Evolutionary conservation across 2,329 filamentous ascomycete genomes (phyloP), one percentile per base, ranked within the genome.

Genomic region (Botrytis medusae): DNA sequence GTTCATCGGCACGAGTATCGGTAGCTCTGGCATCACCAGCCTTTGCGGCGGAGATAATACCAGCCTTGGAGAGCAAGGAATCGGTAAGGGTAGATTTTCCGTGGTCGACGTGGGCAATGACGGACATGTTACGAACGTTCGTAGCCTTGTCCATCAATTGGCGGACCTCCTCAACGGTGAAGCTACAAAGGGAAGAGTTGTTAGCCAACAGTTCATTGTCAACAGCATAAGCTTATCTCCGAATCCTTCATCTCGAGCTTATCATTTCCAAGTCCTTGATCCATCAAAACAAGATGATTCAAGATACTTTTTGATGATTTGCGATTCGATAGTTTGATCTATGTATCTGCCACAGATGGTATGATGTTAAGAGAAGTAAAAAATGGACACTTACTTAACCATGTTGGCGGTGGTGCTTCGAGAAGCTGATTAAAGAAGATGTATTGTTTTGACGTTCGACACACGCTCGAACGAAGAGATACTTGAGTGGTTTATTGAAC

Each of bases 71-170:
- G 84, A 99, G 93, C 80, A 99, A 93, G 82, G 96, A 98, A 88
- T 99, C 96, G 91, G 95, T 98, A 82, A 99, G 91, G 84, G 96
- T 99, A 82, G 96, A 99, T 88, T 99, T 99, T 89, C 96, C 96
- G 91, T 99, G 96, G 87, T 99, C 96, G 91, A 99, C 95, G 89
- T 99, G 96, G 86, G 96, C 96, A 94, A 98, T 98, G 86, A 99
- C 96, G 88, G 94, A 98, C 95, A 98, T 98, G 91, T 98, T 98
- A 86, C 89, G 88, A 84, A 91, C 89, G 85, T 92, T 91, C 83
- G 84, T 87, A 80, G 92, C 91, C 87, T 91, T 91, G 90, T 94
- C 92, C 92, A 93, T 93, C 84, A 93, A 86, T 82, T 76, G 80
- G 85, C 92, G 91, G 85, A 94, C 93, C 90, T 94, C 95, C 85